Evolutionary conservation across 805 yeast species (phyloP).

Genomic region (Myxozyma kluyveri): DNA sequence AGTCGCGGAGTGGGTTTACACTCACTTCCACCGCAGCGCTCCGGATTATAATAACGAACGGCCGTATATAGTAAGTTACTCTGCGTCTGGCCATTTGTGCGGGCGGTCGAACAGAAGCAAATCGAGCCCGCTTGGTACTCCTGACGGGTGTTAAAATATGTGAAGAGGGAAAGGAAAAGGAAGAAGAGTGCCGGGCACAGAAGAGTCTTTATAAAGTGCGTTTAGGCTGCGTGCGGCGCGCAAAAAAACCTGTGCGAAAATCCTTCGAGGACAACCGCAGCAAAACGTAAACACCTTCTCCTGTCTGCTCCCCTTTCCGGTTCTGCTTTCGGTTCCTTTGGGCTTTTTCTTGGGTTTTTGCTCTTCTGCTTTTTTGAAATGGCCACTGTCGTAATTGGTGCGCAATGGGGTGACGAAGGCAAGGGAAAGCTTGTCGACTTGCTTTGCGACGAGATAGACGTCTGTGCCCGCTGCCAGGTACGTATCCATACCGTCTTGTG

Average conservation of each 20-base stretch:
- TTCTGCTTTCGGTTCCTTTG: background rate
- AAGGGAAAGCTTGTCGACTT: slow-evolving; percentile 96
- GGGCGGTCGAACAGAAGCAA: slow-evolving; percentile 15
- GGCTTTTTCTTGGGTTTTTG: background rate
- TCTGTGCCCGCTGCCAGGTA: slow-evolving; percentile 83
- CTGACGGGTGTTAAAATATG: slow-evolving; percentile 21
- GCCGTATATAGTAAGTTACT: slow-evolving; percentile 2
- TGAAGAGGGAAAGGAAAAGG: background rate
- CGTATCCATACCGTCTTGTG: slow-evolving; percentile 1
- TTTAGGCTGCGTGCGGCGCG: too few relatives aligned
- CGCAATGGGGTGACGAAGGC: slow-evolving; percentile 99
- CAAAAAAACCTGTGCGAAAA: too few relatives aligned
- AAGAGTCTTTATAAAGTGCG: too few relatives aligned
- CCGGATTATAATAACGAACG: slow-evolving; percentile 27
- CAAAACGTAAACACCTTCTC: background rate
- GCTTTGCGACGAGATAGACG: slow-evolving; percentile 90
- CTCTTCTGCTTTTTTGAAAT: background rate
- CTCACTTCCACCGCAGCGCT: background rate
- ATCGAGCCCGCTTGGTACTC: slow-evolving; percentile 29
- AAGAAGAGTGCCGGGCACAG: background rate
- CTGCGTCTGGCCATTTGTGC: slow-evolving; percentile 32
- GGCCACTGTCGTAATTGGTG: slow-evolving; percentile 83
- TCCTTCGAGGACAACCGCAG: background rate
- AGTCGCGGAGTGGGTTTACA: slow-evolving; percentile 1
- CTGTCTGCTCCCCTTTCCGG: slow-evolving; percentile 1